These are phyloP conservation scores for Thalassiosira livingstoniorum DNA, from an alignment of 352 stramenopile genomes.

Conservation along the genomic window DNA sequence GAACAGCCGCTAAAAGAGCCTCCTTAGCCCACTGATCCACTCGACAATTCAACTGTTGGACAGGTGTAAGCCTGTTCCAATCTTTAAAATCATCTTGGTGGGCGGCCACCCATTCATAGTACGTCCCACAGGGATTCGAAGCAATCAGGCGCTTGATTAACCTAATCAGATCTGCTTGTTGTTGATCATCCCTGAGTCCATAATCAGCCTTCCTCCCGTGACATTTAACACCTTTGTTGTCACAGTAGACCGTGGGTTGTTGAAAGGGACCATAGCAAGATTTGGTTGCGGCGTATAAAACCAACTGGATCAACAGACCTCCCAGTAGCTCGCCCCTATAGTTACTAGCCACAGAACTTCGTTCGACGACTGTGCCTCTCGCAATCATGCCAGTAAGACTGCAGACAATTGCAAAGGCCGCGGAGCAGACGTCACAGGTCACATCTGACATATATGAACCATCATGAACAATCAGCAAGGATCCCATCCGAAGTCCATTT, in stretches of 20 bases:
- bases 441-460: neutral
- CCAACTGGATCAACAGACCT: neutral
- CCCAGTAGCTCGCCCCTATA: neutral
- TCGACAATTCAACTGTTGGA: neutral
- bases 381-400: neutral
- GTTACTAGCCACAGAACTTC: neutral
- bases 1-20: neutral
- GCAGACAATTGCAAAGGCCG: neutral
- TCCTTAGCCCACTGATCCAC: neutral
- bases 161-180: too few relatives aligned
- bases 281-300: neutral
- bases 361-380: neutral
- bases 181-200: too few relatives aligned
- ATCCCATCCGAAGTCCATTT: neutral
- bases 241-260: neutral
- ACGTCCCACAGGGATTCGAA: neutral
- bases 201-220: neutral
- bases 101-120: too few relatives aligned
- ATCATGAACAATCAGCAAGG: neutral
- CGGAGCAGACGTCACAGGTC: neutral
- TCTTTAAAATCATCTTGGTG: too few relatives aligned
- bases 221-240: neutral
- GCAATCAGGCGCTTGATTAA: neutral
- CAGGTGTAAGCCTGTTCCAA: neutral
- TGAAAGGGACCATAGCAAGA: neutral